These are phyloP conservation scores for Termitomyces heimii DNA, from an alignment of 768 basidiomycete genomes.

Conservation along the genomic window DNA sequence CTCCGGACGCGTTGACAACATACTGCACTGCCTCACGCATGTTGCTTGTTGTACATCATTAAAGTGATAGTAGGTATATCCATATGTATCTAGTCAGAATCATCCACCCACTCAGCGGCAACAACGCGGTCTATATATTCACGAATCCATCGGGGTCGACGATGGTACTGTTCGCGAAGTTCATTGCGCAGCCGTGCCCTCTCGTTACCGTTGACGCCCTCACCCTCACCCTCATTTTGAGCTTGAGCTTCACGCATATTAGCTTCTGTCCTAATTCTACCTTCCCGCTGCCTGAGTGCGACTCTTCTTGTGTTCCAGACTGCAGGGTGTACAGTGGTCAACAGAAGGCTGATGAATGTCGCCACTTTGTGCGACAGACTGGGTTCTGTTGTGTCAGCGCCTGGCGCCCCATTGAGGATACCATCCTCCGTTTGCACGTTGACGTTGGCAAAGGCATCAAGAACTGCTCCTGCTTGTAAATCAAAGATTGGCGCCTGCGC, in stretches of 20 bases:
- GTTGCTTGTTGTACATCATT: conserved; percentile 15
- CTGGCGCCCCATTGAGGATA: conserved; percentile 29
- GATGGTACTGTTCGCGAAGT: conserved; percentile 41
- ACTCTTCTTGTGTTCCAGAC: conserved; percentile 64
- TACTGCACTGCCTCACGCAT: neutral
- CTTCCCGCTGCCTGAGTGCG: conserved; percentile 57
- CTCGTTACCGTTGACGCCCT: conserved; percentile 20
- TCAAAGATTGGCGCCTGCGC: conserved; percentile 16
- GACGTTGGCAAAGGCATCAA: conserved; percentile 51
- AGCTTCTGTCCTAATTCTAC: conserved; percentile 61
- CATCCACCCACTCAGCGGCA: conserved; percentile 64
- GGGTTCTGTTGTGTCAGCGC: conserved; percentile 34
- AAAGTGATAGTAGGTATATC: conserved; percentile 14
- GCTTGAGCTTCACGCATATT: conserved; percentile 31
- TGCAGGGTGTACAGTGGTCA: conserved; percentile 65
- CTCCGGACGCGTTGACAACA: neutral
- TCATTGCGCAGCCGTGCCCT: conserved; percentile 35
- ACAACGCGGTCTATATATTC: conserved; percentile 62
- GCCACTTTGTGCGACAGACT: conserved; percentile 40
- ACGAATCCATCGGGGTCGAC: conserved; percentile 56
- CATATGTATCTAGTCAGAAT: conserved; percentile 36
- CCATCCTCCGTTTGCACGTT: conserved; percentile 54
- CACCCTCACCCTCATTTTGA: conserved; percentile 24
- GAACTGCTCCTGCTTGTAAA: conserved; percentile 25
- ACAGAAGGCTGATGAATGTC: conserved; percentile 50